Base-by-base conservation (phyloP, 306 rosid genomes). In the Quercus robur region DNA sequence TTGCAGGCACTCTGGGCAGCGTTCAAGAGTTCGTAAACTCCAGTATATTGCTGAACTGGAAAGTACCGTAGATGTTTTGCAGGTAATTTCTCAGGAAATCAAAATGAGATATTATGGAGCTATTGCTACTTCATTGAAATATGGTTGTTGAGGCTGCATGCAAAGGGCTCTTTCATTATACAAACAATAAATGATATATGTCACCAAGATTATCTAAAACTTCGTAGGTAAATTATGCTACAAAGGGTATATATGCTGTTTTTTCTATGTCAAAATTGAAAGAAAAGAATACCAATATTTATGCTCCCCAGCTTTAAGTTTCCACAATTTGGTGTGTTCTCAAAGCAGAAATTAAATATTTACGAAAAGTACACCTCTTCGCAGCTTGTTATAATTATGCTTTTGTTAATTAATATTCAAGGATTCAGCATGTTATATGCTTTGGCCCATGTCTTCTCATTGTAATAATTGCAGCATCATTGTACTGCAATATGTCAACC, bases 21-120 rank as follows among this genome's bases (percentile, higher is more conserved):
- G 89, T 4, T 86, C 89, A 54, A 86, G 89, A 84, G 85, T 86
- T 63, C 89, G 89, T 41, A 86, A 86, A 59, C 89, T 86, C 58
- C 89, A 86, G 56, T 86, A 86, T 69, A 86, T 86, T 57, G 83
- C 85, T 74, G 89, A 86, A 77, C 83, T 86, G 55, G 86, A 83
- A 81, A 86, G 82, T 58, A 80, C 86, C 21, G 89, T 86, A 44
- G 63, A 86, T 73, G 82, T 59, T 80, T 81, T 83, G 75, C 86
- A 80, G 89, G 89, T 86, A 83, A 78, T 33, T 5, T 3, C 30
- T 8, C 31, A 64, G 38, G 75, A 31, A 41, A 46, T 25, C 4
- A 41, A 33, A 58, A 80, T n/a, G 35, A 54, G 49, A 74, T 69
- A 49, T 18, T 33, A 5, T 58, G 49, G 26, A 35, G 5, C 25